Conservation (phyloP, 176 grass and related monocot genomes). For the Musa schizocarpa region DNA sequence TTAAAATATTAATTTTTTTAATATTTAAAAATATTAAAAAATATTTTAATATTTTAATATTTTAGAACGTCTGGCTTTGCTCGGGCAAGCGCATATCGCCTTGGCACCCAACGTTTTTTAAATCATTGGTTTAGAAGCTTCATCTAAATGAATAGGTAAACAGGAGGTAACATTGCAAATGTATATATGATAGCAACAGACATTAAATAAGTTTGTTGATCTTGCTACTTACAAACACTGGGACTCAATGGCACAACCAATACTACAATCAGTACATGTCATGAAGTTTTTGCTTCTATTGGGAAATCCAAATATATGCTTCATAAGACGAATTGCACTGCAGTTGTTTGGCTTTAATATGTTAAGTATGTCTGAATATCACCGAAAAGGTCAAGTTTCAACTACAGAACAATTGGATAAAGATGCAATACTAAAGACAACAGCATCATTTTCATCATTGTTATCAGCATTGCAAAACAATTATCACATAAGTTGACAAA, state of each 20-base stretch:
- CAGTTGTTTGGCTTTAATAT: conserved; percentile 33
- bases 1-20: no score
- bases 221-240: conserved; percentile 39
- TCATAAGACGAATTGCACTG: conserved; percentile 38
- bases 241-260: conserved; percentile 17
- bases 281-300: conserved; percentile 24
- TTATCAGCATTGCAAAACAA: neutral
- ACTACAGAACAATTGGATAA: neutral
- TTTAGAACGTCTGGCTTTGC: no score
- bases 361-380: conserved; percentile 31
- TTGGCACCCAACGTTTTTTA: no score
- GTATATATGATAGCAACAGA: neutral
- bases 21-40: no score
- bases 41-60: no score
- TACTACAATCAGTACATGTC: conserved; percentile 3
- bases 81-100: no score
- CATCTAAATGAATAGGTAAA: no score
- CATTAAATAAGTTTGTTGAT: neutral
- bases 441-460: neutral
- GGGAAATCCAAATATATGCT: conserved; percentile 56
- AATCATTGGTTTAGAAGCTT: no score
- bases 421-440: neutral
- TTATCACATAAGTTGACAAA: no score
- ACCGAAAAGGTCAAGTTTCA: conserved; percentile 25
- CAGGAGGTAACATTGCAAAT: neutral